These are phyloP conservation scores for Cercophora sp. DNA, from an alignment of 495 filamentous ascomycete species.

Conservation along the genomic window DNA sequence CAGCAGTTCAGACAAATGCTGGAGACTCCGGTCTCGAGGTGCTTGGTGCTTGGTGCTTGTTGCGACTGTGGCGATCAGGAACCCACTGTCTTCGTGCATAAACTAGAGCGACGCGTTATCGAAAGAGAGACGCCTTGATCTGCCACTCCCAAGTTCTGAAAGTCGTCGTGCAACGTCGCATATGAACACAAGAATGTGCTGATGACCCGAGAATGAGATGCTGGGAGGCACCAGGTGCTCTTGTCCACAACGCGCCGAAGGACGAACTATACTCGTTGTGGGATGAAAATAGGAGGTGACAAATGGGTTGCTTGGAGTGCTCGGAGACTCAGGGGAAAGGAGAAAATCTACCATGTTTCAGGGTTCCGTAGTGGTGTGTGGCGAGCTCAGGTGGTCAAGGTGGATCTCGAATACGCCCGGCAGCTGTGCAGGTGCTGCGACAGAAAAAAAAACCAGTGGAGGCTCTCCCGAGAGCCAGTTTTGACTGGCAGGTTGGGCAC, in stretches of 20 bases:
- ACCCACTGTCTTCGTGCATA: slow-evolving; percentile 6
- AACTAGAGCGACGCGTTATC: neutral
- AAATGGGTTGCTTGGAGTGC: no score
- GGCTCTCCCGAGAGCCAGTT: neutral
- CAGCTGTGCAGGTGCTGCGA: neutral
- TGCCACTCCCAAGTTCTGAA: neutral
- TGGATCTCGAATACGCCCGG: neutral
- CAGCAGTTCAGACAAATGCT: slow-evolving; percentile 2
- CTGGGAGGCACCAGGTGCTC: no score
- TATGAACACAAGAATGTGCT: no score
- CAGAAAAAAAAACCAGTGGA: neutral
- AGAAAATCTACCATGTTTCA: slow-evolving; percentile 13
- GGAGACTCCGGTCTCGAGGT: slow-evolving; percentile 6
- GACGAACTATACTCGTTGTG: no score
- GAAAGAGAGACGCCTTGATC: neutral
- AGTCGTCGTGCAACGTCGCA: no score
- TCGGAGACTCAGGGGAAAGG: neutral
- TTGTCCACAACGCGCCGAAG: no score
- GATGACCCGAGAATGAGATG: no score
- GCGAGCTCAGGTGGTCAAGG: neutral
- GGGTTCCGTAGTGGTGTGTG: slow-evolving; percentile 12
- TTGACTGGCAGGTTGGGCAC: slow-evolving; percentile 7
- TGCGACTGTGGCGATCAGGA: slow-evolving; percentile 14
- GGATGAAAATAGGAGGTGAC: no score
- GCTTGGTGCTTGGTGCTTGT: slow-evolving; percentile 8